Base-by-base conservation (phyloP, 495 filamentous ascomycete genomes). In the Talaromyces ruber region DNA sequence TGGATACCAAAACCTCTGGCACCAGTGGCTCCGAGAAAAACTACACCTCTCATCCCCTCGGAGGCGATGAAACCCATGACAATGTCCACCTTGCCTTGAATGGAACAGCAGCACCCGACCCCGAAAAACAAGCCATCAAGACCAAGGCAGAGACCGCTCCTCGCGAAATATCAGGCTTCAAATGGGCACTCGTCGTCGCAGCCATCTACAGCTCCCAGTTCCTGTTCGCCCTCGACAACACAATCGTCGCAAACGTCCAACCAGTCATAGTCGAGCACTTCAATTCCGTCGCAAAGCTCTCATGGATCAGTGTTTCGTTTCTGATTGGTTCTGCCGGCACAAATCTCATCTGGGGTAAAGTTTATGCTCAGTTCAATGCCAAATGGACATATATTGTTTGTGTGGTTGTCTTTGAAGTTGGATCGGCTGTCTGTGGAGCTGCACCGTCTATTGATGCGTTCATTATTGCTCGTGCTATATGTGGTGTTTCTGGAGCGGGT, bases 161-260 rank as follows among this genome's bases (percentile, higher is more conserved):
- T 11, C 59, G 53, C 4, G 45, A 68, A 28, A 54, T 64, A 34
- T 22, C 47, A 16, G 63, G 64, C n/a, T 43, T 58, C 12, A 24
- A 68, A 53, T 81, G 78, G 78, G 18, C 75, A 24, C 68, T 82
- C 1, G 67, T 82, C 29, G 74, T 79, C 51, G 16, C 75, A 18
- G 71, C 81, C 1, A 74, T 86, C 43, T 72, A 79, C 25, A 71
- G 76, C 6, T 76, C 72, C 1, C 72, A 69, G 11, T 84, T 87
- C 60, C 69, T 86, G 0, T 86, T 80, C 59, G 76, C 79, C 14
- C 73, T 87, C 9, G 85, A 88, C 63, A 83, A 82, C 34, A 88
- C 84, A 53, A 83, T 88, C 25, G 72, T 84, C n/a, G 72, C 76
- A 4, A 82, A 84, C 62, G 71, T 88, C 11, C 84, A 85, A 66